Percentiles rank a stretch among this genome's conserved stretches.
Evolutionary conservation across 345 rosid species (phyloP).

Genomic region (Aquilaria sinensis): DNA sequence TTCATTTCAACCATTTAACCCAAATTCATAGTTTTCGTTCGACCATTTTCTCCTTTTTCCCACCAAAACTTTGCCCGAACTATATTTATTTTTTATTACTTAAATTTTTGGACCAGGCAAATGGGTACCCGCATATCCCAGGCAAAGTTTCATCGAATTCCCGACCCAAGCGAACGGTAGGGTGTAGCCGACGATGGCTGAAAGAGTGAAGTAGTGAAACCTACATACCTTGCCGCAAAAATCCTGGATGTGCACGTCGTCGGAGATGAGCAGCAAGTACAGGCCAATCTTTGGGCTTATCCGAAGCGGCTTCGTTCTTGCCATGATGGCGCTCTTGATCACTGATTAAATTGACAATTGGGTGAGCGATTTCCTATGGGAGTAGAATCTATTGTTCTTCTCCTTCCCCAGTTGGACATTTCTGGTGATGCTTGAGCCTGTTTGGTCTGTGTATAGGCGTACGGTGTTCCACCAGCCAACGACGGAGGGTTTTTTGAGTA

Average conservation of each 20-base stretch:
- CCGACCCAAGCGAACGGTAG: constrained; percentile 98
- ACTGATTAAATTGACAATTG: constrained; percentile 63
- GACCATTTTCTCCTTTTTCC: too few relatives aligned
- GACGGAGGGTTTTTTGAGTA: constrained; percentile 56
- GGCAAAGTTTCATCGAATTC: constrained; percentile 79
- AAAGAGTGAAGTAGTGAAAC: constrained; percentile 93
- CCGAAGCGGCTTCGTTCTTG: constrained; percentile 61
- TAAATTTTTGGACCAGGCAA: constrained; percentile 41
- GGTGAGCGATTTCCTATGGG: constrained; percentile 81
- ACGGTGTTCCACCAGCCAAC: constrained; percentile 96
- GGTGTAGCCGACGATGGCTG: constrained; percentile 92
- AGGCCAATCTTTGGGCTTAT: constrained; percentile 67
- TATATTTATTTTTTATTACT: too few relatives aligned
- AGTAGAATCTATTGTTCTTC: constrained; percentile 87
- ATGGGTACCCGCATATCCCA: constrained; percentile 93
- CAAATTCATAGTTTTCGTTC: too few relatives aligned
- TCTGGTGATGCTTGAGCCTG: constrained; percentile 56
- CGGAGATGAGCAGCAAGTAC: constrained; percentile 70
- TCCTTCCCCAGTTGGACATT: constrained; percentile 60
- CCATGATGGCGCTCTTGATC: constrained; percentile 18
- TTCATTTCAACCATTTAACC: too few relatives aligned
- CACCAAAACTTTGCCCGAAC: too few relatives aligned
- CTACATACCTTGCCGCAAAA: constrained; percentile 92
- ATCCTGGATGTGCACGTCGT: constrained; percentile 89
- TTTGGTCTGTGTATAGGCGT: constrained; percentile 81